Base-by-base conservation (phyloP, 2,329 filamentous ascomycete genomes). In the Phaeosphaeriaceae sp. region DNA sequence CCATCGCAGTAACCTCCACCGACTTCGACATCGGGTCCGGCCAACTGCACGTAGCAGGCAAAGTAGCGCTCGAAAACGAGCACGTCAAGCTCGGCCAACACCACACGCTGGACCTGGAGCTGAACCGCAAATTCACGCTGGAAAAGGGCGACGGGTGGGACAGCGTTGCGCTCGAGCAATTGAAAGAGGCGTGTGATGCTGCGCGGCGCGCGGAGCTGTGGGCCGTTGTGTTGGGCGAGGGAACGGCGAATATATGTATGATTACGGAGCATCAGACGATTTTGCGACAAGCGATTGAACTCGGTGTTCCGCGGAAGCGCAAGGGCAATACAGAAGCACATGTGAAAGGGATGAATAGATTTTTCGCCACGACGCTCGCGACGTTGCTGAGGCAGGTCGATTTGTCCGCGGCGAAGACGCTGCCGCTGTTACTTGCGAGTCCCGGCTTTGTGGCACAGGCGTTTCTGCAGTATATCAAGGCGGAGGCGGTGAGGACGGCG, bases 181-280 rank as follows among this genome's bases (percentile, higher is more conserved):
- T 99, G 9, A 80, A 83, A 48, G 90, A 96, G 70, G 88, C 92
- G 1, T 81, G 93, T 12, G 87, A 90, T 62, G 85, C 89, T 60
- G 87, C 90, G 58, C 87, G 87, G 65, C 86, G 89, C 54, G 92
- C 91, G 1, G 88, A 93, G 54, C 82, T 96, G 15, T 90, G 92
- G 46, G 93, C 94, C 0, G 87, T 97, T 1, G 89, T 97, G 18
- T 93, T 99, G 88, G 90, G 96, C 64, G 93, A 97, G 65, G 89
- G 89, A 2, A 74, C 89, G 13, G 89, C 90, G 48, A 91, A 92
- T 71, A 89, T 94, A 56, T 93, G 89, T 72, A 80, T 92, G 17
- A 88, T 94, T 46, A 92, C 88, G 2, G 86, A 91, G 66, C 87
- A 88, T 71, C 88, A 90, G 61, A 93, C 89, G 3, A 82, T 93